Evolutionary conservation across 768 basidiomycete genomes (phyloP), one percentile per base, ranked within the genome.

Genomic region (Artomyces pyxidatus): DNA sequence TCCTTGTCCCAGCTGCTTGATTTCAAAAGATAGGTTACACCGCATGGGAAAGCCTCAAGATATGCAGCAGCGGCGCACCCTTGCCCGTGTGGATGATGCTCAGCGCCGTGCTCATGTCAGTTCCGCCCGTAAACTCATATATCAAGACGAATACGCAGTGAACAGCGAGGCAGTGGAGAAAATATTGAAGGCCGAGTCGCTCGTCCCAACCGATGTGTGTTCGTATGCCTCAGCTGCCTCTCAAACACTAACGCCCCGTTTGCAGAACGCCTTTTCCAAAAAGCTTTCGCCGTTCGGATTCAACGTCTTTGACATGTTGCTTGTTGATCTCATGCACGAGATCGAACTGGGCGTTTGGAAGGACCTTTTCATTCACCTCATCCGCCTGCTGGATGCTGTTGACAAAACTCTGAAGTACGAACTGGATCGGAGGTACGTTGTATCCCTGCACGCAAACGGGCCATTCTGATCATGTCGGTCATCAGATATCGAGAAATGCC

Each of bases 271-370:
- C 1, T 70, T 71, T 28, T 69, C 62, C 0, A 42, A 52, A 6
- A 48, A 42, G 6, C 55, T 67, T 1, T 28, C 45, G 0, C 2
- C 35, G 0, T 50, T 59, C 16, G 59, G 61, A 0, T 58, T 69
- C 25, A 44, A 68, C 25, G 59, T 62, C 16, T 57, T 60, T 48
- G 22, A 38, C 0, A 55, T 69, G 47, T 53, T 68, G 2, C 54
- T 61, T 0, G 58, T 59, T 0, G 67, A 70, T 12, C 46, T 69
- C 6, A 42, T 70, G 42, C 68, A 68, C 27, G 61, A 69, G 41
- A 59, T 65, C 17, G 65, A 70, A 25, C 54, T 69, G 0, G 66
- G 69, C 0, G 59, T 61, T 0, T 69, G 66, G 64, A 69, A 69
- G 41, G 27, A 41, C 17, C 1, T 60, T 26, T 55, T 64, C 22